phyloP scores from a whole-genome alignment of 805 yeast genomes.

The Candida maris region DNA sequence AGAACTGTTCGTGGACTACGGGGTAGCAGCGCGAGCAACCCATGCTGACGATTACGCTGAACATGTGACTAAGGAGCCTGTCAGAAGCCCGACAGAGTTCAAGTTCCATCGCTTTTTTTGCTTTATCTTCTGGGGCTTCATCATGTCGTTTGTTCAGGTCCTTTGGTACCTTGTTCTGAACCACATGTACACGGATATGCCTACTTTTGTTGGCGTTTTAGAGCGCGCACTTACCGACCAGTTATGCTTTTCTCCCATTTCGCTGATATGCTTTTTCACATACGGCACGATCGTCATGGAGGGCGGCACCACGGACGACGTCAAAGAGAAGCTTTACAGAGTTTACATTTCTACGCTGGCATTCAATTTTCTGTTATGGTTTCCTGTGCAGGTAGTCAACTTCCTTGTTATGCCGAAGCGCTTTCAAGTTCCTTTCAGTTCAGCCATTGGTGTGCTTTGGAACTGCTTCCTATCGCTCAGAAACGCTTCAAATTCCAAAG shows the following conservation, averaged over 20 bases:
- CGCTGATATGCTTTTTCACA: conserved; percentile 73
- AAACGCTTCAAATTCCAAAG: conserved; percentile 53
- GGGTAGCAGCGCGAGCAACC: conserved; percentile 15
- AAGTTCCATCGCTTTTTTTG: conserved; percentile 69
- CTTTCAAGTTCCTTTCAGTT: conserved; percentile 88
- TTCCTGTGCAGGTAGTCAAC: conserved; percentile 73
- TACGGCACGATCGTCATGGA: conserved; percentile 83
- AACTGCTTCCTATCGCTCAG: conserved; percentile 85
- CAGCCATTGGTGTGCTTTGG: conserved; percentile 86
- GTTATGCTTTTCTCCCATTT: conserved; percentile 81
- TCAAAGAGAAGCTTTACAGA: conserved; percentile 58
- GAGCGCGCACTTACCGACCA: conserved; percentile 90
- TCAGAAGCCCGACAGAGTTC: conserved; percentile 33
- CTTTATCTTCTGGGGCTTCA: conserved; percentile 83
- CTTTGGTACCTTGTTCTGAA: conserved; percentile 87
- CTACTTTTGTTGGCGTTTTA: conserved; percentile 77
- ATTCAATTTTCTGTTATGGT: conserved; percentile 75
- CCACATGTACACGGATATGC: conserved; percentile 71
- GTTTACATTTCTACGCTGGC: conserved; percentile 67
- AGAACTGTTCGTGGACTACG: conserved; percentile 34
- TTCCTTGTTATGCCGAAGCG: conserved; percentile 65
- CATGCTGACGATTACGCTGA: conserved; percentile 1
- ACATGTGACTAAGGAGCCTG: not conserved
- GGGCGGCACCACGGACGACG: conserved; percentile 60
- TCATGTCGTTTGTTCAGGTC: conserved; percentile 78